These are phyloP conservation scores for Trametes meyenii DNA, from an alignment of 768 basidiomycete species.

Conservation along the genomic window DNA sequence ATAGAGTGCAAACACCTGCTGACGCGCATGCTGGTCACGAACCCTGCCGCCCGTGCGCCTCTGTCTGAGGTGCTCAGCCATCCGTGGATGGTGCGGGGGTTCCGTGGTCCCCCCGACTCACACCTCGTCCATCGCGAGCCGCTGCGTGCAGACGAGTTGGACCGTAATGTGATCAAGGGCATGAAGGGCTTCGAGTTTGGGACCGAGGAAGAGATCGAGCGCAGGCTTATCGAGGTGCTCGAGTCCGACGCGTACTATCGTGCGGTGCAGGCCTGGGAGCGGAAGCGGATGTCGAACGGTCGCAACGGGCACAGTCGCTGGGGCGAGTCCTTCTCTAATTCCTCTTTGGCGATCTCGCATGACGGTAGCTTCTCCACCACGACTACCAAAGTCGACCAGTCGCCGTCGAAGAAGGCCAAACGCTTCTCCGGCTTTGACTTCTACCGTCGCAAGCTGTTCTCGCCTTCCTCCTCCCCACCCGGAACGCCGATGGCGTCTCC, in stretches of 20 bases:
- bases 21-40: conserved; percentile 95
- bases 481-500: conserved; percentile 61
- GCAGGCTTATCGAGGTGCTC: conserved; percentile 69
- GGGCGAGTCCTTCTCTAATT: conserved; percentile 65
- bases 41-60: conserved; percentile 80
- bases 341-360: conserved; percentile 68
- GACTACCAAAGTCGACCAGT: conserved; percentile 37
- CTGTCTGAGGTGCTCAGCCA: conserved; percentile 85
- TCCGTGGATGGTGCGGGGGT: conserved; percentile 93
- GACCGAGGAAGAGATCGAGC: conserved; percentile 81
- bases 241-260: conserved; percentile 76
- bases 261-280: conserved; percentile 79
- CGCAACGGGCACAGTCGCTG: conserved; percentile 46
- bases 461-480: conserved; percentile 51
- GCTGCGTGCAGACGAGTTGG: conserved; percentile 85
- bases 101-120: conserved; percentile 73
- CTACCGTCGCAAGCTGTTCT: conserved; percentile 87
- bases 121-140: conserved; percentile 91
- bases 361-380: conserved; percentile 39
- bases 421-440: conserved; percentile 97
- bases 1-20: conserved; percentile 93
- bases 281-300: conserved; percentile 48
- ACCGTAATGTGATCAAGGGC: conserved; percentile 79
- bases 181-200: conserved; percentile 99
- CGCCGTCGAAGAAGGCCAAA: conserved; percentile 60